Conservation (phyloP, 352 stramenopile genomes). For the Pythium phragmitis region DNA sequence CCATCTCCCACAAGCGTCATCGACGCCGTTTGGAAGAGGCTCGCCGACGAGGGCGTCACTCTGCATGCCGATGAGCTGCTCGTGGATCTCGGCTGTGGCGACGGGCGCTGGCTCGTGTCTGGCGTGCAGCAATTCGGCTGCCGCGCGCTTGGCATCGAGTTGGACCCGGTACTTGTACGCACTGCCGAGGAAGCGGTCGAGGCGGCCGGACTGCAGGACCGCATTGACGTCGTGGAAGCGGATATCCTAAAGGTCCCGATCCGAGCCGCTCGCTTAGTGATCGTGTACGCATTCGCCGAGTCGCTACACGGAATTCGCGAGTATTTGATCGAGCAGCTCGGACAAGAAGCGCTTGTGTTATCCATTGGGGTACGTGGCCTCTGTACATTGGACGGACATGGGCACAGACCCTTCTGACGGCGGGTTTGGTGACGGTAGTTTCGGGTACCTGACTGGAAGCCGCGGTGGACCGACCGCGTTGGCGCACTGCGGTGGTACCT, state of each 20-base stretch:
- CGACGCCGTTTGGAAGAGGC: constrained; percentile 56
- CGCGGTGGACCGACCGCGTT: constrained; percentile 48
- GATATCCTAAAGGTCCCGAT: constrained; percentile 66
- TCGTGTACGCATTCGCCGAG: constrained; percentile 85
- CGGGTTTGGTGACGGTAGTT: constrained; percentile 42
- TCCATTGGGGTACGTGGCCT: constrained; percentile 63
- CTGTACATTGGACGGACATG: constrained; percentile 4
- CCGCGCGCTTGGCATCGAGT: constrained; percentile 66
- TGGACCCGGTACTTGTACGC: constrained; percentile 54
- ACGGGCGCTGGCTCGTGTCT: constrained; percentile 76
- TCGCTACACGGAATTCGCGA: constrained; percentile 64
- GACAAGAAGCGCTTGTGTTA: constrained; percentile 43
- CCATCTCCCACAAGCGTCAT: constrained; percentile 61
- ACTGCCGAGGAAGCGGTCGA: constrained; percentile 32
- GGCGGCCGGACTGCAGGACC: constrained; percentile 27
- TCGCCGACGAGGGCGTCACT: constrained; percentile 24
- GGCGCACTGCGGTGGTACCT: constrained; percentile 72
- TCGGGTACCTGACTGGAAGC: constrained; percentile 66
- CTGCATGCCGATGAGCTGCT: constrained; percentile 51
- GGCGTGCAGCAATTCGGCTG: constrained; percentile 59
- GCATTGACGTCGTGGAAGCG: constrained; percentile 47
- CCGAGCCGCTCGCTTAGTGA: constrained; percentile 54
- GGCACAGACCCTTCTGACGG: background rate
- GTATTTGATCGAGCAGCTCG: constrained; percentile 44
- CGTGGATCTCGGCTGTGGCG: constrained; percentile 80